Base-by-base conservation (phyloP, 1,284 basidiomycete species). In the Tilletiaria anomala region DNA sequence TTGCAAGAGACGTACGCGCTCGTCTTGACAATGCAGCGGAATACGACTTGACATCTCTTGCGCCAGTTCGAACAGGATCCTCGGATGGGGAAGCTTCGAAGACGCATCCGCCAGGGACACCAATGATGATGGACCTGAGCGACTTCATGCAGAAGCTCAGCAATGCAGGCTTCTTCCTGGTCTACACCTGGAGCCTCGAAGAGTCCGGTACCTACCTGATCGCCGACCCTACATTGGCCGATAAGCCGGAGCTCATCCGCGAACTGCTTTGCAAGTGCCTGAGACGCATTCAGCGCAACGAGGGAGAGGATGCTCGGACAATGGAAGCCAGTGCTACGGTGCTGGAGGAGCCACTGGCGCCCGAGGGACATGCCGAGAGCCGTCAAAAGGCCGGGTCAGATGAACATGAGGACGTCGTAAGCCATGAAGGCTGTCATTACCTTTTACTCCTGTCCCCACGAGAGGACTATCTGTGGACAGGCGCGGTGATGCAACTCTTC, bases 21-120 rank as follows among this genome's bases (percentile, higher is more conserved):
- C 77, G 85, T 32, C 91, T 94, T 70, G 84, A 84, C 61, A 96
- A 96, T 68, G 87, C 89, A 1, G 84, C 89, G 1, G 93, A 97
- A 69, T 97, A 94, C 65, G 76, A 75, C 39, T 73, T 97, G 22
- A 83, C 87, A 45, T 76, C 78, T 38, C 46, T 63, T n/a, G 10
- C 26, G 26, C 26, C 26, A n/a, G n/a, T n/a, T n/a, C n/a, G n/a
- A n/a, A n/a, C n/a, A n/a, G n/a, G n/a, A n/a, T n/a, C n/a, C n/a
- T n/a, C n/a, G n/a, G n/a, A n/a, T n/a, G n/a, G n/a, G n/a, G n/a
- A n/a, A n/a, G n/a, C n/a, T n/a, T n/a, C n/a, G n/a, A n/a, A n/a
- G n/a, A n/a, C n/a, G n/a, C n/a, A n/a, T n/a, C n/a, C n/a, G n/a
- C n/a, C n/a, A n/a, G n/a, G n/a, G n/a, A n/a, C n/a, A n/a, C n/a